Conservation (phyloP, 495 filamentous ascomycete genomes). For the Hypoxylon rickii region DNA sequence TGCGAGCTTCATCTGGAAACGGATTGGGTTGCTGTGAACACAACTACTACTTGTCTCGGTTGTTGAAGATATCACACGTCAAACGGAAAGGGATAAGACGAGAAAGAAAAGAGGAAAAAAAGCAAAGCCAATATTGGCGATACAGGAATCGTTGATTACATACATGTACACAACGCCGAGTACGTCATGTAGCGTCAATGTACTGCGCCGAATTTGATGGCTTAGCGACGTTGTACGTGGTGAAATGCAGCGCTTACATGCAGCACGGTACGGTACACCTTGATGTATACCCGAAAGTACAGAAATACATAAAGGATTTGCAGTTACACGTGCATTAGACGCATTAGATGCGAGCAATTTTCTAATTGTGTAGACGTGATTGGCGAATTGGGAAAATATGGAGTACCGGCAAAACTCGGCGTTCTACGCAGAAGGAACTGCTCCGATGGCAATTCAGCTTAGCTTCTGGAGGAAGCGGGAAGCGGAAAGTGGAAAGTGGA, state of each 20-base stretch:
- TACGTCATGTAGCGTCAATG: no score
- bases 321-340: conserved; percentile 8
- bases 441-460: no score
- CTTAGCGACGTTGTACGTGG: background rate
- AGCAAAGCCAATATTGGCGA: no score
- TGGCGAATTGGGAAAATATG: conserved; percentile 24
- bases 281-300: no score
- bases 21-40: conserved; percentile 22
- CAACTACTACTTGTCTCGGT: background rate
- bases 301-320: background rate
- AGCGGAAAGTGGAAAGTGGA: no score
- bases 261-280: no score
- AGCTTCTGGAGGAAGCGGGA: no score
- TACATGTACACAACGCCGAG: no score
- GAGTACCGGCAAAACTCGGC: conserved; percentile 27
- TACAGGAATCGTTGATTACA: no score
- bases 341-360: conserved; percentile 24
- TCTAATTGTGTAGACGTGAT: conserved; percentile 27
- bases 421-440: no score
- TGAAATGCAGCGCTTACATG: no score
- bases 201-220: no score
- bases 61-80: background rate
- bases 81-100: background rate
- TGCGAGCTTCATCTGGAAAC: conserved; percentile 50
- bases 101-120: background rate